phyloP scores from a whole-genome alignment of 1,139 yeast species.

The Saccharomyces uvarum region DNA sequence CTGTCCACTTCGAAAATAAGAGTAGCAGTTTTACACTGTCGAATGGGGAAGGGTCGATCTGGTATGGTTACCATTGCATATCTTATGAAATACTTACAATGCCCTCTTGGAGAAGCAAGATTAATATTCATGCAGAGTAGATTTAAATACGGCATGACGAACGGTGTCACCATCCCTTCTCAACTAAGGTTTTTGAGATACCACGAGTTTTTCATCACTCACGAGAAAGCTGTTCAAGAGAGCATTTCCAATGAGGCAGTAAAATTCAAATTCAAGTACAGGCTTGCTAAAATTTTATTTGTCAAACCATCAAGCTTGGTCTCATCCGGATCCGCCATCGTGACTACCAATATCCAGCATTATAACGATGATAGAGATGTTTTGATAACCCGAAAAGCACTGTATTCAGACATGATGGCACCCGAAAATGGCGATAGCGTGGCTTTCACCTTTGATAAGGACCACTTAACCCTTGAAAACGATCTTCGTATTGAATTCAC shows the following conservation, averaged over 20 bases:
- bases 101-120: conserved; percentile 42
- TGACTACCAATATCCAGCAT: conserved; percentile 21
- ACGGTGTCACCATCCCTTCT: conserved; percentile 65
- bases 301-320: conserved; percentile 16
- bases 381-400: not conserved
- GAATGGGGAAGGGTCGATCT: conserved; percentile 87
- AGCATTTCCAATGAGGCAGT: conserved; percentile 8
- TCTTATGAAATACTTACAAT: conserved; percentile 42
- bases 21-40: conserved; percentile 75
- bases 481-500: conserved; percentile 25
- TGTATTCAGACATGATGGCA: not conserved
- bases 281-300: conserved; percentile 14
- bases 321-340: conserved; percentile 12
- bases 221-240: conserved; percentile 10
- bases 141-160: conserved; percentile 50
- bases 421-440: not conserved
- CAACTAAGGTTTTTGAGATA: conserved; percentile 64
- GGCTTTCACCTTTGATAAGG: not conserved
- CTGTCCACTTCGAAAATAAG: conserved; percentile 33
- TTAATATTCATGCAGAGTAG: conserved; percentile 48
- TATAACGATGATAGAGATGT: conserved; percentile 16
- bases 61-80: conserved; percentile 73
- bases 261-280: conserved; percentile 13
- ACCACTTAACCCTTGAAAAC: conserved; percentile 3
- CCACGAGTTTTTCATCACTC: conserved; percentile 35